Conservation (phyloP, 2,329 filamentous ascomycete genomes). For the Ceratocystis albifundus region DNA sequence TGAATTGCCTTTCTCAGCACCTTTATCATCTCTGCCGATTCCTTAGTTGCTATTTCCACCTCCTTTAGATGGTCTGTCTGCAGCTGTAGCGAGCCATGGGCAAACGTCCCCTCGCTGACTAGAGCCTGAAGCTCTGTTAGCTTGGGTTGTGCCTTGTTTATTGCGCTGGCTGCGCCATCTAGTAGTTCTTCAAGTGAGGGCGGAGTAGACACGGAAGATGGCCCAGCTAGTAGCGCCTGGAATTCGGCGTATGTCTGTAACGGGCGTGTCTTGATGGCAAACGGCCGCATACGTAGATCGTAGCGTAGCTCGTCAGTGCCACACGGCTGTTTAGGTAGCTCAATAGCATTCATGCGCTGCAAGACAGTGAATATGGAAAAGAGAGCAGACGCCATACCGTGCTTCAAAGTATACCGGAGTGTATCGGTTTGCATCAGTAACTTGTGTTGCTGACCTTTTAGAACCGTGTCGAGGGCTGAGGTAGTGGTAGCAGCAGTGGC, state of each 20-base stretch:
- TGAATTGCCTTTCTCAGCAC: conserved; percentile 38
- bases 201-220: not conserved
- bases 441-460: conserved; percentile 5
- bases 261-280: conserved; percentile 31
- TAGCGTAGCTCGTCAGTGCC: conserved; percentile 58
- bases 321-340: conserved; percentile 48
- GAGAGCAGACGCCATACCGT: conserved; percentile 43
- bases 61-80: conserved; percentile 1
- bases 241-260: conserved; percentile 46
- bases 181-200: conserved; percentile 25
- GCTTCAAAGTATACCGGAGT: conserved; percentile 24
- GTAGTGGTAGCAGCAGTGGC: not conserved
- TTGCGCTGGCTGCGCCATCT: not conserved
- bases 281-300: conserved; percentile 78
- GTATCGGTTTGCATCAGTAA: conserved; percentile 22
- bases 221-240: conserved; percentile 26
- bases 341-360: conserved; percentile 45
- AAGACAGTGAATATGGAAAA: conserved; percentile 56
- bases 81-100: conserved; percentile 13
- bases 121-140: not conserved
- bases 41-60: not conserved
- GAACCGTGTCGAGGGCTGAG: not conserved
- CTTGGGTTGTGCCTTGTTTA: not conserved
- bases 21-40: conserved; percentile 24
- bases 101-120: not conserved